Evolutionary conservation across 2,329 filamentous ascomycete species (phyloP).

Genomic region (Amphichorda felina): DNA sequence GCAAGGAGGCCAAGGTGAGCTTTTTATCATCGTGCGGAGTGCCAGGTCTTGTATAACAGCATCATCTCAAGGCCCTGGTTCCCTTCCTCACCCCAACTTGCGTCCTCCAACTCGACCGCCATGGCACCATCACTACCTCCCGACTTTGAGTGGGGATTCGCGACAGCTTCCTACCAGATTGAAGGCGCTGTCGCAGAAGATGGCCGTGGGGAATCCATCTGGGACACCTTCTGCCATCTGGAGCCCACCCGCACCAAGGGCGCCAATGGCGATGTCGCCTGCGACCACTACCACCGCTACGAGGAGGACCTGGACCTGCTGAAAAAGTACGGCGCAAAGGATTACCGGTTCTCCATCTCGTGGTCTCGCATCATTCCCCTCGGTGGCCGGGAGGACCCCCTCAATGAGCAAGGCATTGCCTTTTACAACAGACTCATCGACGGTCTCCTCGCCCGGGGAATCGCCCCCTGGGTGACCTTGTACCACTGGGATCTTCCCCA

Average conservation of each 20-base stretch:
- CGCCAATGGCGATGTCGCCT: constrained; percentile 33
- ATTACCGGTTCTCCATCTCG: constrained; percentile 54
- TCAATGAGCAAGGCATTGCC: constrained; percentile 48
- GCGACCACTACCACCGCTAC: constrained; percentile 27
- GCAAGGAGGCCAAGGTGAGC: too few relatives aligned
- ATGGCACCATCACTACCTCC: constrained; percentile 12
- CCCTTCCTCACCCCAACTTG: too few relatives aligned
- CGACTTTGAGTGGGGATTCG: constrained; percentile 27
- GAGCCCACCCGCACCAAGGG: constrained; percentile 25
- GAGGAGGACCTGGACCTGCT: constrained; percentile 47
- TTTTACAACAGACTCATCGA: constrained; percentile 51
- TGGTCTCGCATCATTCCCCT: constrained; percentile 57
- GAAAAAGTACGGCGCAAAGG: constrained; percentile 42
- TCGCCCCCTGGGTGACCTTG: constrained; percentile 49
- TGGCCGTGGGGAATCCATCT: constrained; percentile 28
- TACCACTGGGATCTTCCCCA: constrained; percentile 49
- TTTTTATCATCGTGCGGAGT: too few relatives aligned
- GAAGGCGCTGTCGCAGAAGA: constrained; percentile 28
- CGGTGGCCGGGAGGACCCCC: constrained; percentile 47
- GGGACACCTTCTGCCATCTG: constrained; percentile 28
- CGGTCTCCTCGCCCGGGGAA: constrained; percentile 40
- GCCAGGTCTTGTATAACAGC: too few relatives aligned
- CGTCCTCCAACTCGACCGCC: background rate
- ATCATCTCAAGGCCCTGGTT: too few relatives aligned
- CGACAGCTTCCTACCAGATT: constrained; percentile 31